These are phyloP conservation scores for Gossypium sturtianum DNA, from an alignment of 345 rosid species.

Conservation along the genomic window DNA sequence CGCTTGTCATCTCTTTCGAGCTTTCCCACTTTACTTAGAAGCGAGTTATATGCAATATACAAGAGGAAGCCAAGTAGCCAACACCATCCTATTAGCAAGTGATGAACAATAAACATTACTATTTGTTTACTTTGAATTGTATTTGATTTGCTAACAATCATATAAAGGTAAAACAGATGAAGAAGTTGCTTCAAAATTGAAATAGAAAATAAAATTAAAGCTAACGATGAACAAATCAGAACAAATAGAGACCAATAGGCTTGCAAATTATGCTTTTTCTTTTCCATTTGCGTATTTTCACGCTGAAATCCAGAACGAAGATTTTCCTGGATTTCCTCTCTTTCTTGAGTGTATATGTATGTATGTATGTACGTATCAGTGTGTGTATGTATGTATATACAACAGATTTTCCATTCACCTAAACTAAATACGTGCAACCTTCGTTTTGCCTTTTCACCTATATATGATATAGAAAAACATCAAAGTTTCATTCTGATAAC, in stretches of 20 bases:
- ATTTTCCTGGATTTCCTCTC: neutral
- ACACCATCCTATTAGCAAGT: too few species aligned
- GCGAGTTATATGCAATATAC: too few species aligned
- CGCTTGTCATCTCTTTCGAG: too few species aligned
- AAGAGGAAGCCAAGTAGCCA: too few species aligned
- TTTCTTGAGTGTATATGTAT: neutral
- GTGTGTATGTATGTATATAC: conserved; percentile 15
- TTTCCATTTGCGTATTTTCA: neutral
- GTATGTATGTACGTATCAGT: neutral
- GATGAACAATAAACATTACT: too few species aligned
- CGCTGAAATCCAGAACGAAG: neutral
- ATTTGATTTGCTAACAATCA: too few species aligned
- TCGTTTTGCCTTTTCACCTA: conserved; percentile 1
- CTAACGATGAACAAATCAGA: neutral
- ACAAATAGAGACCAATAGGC: neutral
- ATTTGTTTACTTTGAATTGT: too few species aligned
- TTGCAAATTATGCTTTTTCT: neutral
- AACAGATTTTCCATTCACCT: conserved; percentile 13
- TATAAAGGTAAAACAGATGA: too few species aligned
- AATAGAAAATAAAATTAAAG: too few species aligned
- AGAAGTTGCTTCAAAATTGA: too few species aligned
- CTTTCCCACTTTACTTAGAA: too few species aligned
- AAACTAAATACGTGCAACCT: conserved; percentile 13
- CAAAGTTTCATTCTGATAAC: conserved; percentile 11
- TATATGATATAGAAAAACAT: conserved; percentile 1